Base-by-base conservation (phyloP, 805 yeast genomes). In the Metschnikowia matae region DNA sequence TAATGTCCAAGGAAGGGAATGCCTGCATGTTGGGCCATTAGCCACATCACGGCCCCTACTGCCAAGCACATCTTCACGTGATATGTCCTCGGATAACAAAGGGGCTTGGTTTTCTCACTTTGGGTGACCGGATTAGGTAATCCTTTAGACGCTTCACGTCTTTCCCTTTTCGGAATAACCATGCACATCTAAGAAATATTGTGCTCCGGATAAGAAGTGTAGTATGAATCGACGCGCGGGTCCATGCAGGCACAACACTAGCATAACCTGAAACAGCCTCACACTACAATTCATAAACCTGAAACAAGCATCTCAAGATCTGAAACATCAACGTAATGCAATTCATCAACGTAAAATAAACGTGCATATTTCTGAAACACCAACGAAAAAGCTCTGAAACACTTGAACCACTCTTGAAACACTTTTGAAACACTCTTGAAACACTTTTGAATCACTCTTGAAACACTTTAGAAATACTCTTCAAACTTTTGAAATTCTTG, bases 111-210 rank as follows among this genome's bases (percentile, higher is more conserved):
- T 32, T 33, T 40, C 45, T 29, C 40, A 4, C 29, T 32, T 4
- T 49, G 52, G 3, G 52, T 49, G 15, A 34, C 52, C 32, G 52
- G 49, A 41, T n/a, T 20, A 10, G 52, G 49, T 15, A 49, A 40
- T 3, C 33, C 42, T 17, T 8, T 17, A 10, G 14, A 21, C 20
- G 23, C 10, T 15, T 10, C 23, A 8, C 29, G 13, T 20, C 40
- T 39, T 8, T 34, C 26, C 17, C 18, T 18, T 40, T 34, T 47
- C 4, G 35, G 40, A 29, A 42, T 48, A 11, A 31, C 45, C 50
- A 48, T 48, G 23, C 37, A 26, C 35, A 23, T 33, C 35, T 11
- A 26, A 26, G 29, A 26, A 26, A 26, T 26, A 26, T 8, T 4
- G 29, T 26, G 29, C 29, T 26, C 11, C 29, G 11, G 29, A 33